Percentiles rank a stretch among this genome's conserved stretches.
Evolutionary conservation across 345 rosid species (phyloP).

Genomic region (Isatis tinctoria): DNA sequence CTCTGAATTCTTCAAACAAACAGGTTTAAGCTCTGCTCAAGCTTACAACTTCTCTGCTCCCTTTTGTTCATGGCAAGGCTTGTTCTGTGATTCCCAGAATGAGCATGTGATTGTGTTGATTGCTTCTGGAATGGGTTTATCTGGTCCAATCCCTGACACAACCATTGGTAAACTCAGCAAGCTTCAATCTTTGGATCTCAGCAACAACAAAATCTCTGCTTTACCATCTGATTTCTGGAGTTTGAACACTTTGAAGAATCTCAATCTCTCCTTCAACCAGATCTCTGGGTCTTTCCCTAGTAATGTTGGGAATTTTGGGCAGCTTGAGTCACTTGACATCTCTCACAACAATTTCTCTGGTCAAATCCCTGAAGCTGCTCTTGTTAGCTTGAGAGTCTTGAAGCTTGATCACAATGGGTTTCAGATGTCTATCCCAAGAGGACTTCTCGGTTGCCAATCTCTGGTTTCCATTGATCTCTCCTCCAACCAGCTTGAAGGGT

Average conservation of each 20-base stretch:
- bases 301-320: slow-evolving; percentile 82
- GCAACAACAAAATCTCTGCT: slow-evolving; percentile 72
- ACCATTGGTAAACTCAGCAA: slow-evolving; percentile 88
- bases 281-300: slow-evolving; percentile 67
- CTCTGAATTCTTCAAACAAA: slow-evolving; percentile 63
- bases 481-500: slow-evolving; percentile 58
- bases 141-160: slow-evolving; percentile 73
- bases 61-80: slow-evolving; percentile 73
- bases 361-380: slow-evolving; percentile 70
- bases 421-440: slow-evolving; percentile 56
- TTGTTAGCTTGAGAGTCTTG: slow-evolving; percentile 53
- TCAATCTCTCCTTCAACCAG: slow-evolving; percentile 68
- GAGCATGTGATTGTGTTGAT: slow-evolving; percentile 45
- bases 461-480: slow-evolving; percentile 64
- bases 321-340: slow-evolving; percentile 63
- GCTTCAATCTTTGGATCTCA: slow-evolving; percentile 74
- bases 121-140: slow-evolving; percentile 59
- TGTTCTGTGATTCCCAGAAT: slow-evolving; percentile 53
- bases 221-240: slow-evolving; percentile 93
- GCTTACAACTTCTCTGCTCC: slow-evolving; percentile 48
- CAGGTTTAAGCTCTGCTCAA: slow-evolving; percentile 43
- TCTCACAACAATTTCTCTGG: slow-evolving; percentile 71
- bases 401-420: slow-evolving; percentile 58
- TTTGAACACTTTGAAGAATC: slow-evolving; percentile 55
- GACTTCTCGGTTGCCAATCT: slow-evolving; percentile 50